Percentiles rank a stretch among this genome's conserved stretches.
These are phyloP conservation scores for Venturia nashicola DNA, from an alignment of 2,329 filamentous ascomycete genomes.

Conservation along the genomic window DNA sequence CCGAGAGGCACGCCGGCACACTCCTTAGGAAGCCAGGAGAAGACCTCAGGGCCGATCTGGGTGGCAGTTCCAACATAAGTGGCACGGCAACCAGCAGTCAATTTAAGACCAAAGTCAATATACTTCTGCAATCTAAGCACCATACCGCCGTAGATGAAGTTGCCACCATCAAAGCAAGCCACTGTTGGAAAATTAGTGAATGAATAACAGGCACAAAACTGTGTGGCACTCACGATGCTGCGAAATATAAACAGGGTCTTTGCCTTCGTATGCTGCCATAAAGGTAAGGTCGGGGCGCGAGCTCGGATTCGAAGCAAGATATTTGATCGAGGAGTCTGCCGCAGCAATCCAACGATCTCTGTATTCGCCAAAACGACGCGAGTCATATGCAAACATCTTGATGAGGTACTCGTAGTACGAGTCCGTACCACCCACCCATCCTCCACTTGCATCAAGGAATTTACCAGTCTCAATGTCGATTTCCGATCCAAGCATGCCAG, in stretches of 20 bases:
- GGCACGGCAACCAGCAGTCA: slow-evolving; percentile 61
- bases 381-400: slow-evolving; percentile 81
- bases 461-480: slow-evolving; percentile 53
- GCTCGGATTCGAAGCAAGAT: slow-evolving; percentile 57
- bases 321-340: slow-evolving; percentile 60
- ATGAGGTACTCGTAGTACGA: slow-evolving; percentile 84
- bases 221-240: slow-evolving; percentile 29
- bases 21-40: slow-evolving; percentile 24
- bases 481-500: slow-evolving; percentile 59
- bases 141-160: slow-evolving; percentile 70
- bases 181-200: slow-evolving; percentile 23
- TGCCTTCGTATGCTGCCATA: slow-evolving; percentile 44
- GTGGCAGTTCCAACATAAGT: slow-evolving; percentile 60
- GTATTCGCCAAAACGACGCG: slow-evolving; percentile 48
- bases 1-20: not conserved
- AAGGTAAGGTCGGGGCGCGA: slow-evolving; percentile 61
- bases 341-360: slow-evolving; percentile 64
- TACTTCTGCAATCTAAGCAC: slow-evolving; percentile 55
- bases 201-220: not conserved
- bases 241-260: slow-evolving; percentile 23
- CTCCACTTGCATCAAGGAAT: slow-evolving; percentile 55
- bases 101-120: slow-evolving; percentile 58
- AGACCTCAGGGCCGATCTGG: slow-evolving; percentile 61
- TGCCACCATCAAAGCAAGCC: slow-evolving; percentile 75
- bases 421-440: slow-evolving; percentile 67